Conservation (phyloP, 495 filamentous ascomycete genomes). For the Clohesyomyces aquaticus region DNA sequence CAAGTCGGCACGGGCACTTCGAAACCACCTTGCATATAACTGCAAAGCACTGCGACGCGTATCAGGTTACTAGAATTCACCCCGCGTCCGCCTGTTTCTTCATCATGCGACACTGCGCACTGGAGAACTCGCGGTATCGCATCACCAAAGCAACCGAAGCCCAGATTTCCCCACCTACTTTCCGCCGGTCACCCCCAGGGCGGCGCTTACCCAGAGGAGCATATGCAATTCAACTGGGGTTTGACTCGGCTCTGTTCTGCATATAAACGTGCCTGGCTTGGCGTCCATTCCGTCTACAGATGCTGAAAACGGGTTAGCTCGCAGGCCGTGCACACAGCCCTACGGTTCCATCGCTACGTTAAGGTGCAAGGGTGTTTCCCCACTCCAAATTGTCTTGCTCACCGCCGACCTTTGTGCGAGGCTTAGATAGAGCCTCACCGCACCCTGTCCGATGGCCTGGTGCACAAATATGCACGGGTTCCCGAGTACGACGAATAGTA, state of each 20-base stretch:
- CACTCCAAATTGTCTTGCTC: slow-evolving; percentile 4
- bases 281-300: slow-evolving; percentile 1
- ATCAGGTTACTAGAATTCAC: neutral
- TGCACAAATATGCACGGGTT: slow-evolving; percentile 24
- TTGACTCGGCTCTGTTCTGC: slow-evolving; percentile 17
- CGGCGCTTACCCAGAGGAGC: slow-evolving; percentile 7
- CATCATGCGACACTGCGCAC: too few species aligned
- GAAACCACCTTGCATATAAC: neutral
- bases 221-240: neutral
- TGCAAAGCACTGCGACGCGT: too few species aligned
- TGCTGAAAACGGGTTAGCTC: neutral
- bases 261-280: neutral
- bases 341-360: slow-evolving; percentile 31
- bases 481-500: neutral
- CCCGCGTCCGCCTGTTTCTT: too few species aligned
- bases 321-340: slow-evolving; percentile 26
- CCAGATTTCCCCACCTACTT: too few species aligned
- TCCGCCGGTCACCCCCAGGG: too few species aligned
- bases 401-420: slow-evolving; percentile 29
- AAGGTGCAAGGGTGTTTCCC: neutral
- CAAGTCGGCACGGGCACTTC: neutral
- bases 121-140: too few species aligned
- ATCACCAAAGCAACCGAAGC: too few species aligned
- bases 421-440: slow-evolving; percentile 20
- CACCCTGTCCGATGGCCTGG: slow-evolving; percentile 15